Conservation (phyloP, 345 rosid species). For the Salix viminalis region DNA sequence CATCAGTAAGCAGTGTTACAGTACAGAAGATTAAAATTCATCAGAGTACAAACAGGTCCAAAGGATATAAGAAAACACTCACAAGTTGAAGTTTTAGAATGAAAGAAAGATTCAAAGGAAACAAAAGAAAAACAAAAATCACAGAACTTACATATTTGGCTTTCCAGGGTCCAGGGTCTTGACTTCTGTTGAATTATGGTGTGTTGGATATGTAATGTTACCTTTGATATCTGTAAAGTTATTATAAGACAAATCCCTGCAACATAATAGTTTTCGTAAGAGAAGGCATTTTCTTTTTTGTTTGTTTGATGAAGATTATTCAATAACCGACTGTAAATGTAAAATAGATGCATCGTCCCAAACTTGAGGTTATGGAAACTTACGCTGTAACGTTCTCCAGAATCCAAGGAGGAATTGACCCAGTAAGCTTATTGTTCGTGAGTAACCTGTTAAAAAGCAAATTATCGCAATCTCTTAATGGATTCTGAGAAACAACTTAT, state of each 20-base stretch:
- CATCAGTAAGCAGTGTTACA: background rate
- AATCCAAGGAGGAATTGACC: background rate
- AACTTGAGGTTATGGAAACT: too few species aligned
- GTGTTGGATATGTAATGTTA: too few species aligned
- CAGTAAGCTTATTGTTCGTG: slow-evolving; percentile 13
- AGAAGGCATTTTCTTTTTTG: background rate
- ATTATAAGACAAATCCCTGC: background rate
- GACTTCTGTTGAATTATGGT: too few species aligned
- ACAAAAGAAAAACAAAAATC: background rate
- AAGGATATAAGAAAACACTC: background rate
- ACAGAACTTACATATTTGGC: background rate
- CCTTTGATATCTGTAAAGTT: background rate
- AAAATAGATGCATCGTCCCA: too few species aligned
- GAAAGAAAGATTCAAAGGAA: background rate
- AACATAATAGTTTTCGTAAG: background rate
- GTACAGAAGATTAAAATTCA: background rate
- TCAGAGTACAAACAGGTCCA: background rate
- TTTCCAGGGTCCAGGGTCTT: background rate
- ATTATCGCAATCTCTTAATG: too few species aligned
- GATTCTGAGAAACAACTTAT: background rate
- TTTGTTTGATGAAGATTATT: too few species aligned
- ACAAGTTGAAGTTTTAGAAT: background rate
- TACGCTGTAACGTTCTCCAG: background rate
- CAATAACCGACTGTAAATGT: too few species aligned
- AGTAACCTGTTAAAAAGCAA: slow-evolving; percentile 1